Evolutionary conservation across 306 rosid genomes (phyloP), one percentile per base, ranked within the genome.

Genomic region (Rosa lucieae): DNA sequence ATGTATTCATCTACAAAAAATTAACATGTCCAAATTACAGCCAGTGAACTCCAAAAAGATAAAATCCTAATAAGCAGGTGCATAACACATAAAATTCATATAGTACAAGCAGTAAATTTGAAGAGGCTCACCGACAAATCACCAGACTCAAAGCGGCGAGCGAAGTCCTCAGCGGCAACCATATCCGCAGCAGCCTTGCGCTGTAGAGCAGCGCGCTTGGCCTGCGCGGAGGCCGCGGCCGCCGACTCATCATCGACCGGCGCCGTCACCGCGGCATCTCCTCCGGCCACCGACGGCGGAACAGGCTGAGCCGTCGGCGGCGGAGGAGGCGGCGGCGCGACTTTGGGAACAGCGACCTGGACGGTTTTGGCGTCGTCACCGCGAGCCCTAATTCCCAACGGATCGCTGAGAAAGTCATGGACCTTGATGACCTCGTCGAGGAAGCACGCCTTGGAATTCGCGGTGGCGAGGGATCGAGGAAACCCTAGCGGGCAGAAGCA

Each of bases 141-240:
- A 11, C 93, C 93, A 58, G 98, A 87, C 82, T 93, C 99, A 42
- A 96, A 89, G 52, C 91, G 88, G 46, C 97, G 82, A 0, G 97
- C 99, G 21, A 86, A 96, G 82, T 96, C 98, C 87, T 96, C 99
- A 0, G 98, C 98, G 2, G 98, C 98, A 1, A 96, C 89, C 99
- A 93, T 96, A 5, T 97, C 97, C 13, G 97, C 98, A 12, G 98
- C 97, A 5, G 98, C 99, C 81, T 86, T 90, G 5, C 90, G 81
- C 90, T 96, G 99, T 67, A 96, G 85, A 0, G 92, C 96, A 2
- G 89, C 86, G 17, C 97, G 90, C 73, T 93, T 96, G 4, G 96
- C 94, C 87, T 91, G 95, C 40, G 92, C 92, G 12, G 99, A 89
- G 17, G 88, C 89, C 14, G 92, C 90, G 5, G 87, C 88, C 32